Conservation (phyloP, 192 early-diverging fungal species). For the Coemansia sp. region DNA sequence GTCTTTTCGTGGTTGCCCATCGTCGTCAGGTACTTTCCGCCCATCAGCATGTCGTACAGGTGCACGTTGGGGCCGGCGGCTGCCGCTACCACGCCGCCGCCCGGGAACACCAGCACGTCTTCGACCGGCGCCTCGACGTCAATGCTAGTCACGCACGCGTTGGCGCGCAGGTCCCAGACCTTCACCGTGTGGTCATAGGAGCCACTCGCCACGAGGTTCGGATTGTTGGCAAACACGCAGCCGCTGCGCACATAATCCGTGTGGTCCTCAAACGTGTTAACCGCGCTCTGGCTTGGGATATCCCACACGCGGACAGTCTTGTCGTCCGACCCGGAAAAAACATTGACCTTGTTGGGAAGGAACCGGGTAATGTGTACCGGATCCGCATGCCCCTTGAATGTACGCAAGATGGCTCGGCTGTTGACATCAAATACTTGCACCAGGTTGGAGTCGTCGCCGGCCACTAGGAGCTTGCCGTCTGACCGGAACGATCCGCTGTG, state of each 20-base stretch:
- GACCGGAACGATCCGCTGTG: conserved; percentile 72
- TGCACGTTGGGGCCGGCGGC: conserved; percentile 72
- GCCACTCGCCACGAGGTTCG: conserved; percentile 75
- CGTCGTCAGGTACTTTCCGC: conserved; percentile 68
- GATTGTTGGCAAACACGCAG: conserved; percentile 67
- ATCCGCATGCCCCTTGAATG: conserved; percentile 58
- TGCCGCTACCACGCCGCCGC: conserved; percentile 68
- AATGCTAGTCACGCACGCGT: conserved; percentile 70
- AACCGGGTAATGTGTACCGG: conserved; percentile 83
- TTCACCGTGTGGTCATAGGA: conserved; percentile 95
- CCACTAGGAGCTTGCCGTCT: conserved; percentile 89
- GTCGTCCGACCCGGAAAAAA: conserved; percentile 89
- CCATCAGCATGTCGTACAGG: conserved; percentile 83
- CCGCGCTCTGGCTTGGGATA: conserved; percentile 70
- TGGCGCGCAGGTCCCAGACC: conserved; percentile 85
- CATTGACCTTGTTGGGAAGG: conserved; percentile 69
- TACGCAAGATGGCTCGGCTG: conserved; percentile 65
- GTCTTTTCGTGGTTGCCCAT: conserved; percentile 95
- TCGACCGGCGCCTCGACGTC: conserved; percentile 87
- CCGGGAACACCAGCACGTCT: conserved; percentile 75
- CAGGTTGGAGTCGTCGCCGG: conserved; percentile 84
- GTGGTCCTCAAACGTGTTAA: conserved; percentile 74
- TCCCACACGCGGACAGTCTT: conserved; percentile 92
- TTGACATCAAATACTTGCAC: conserved; percentile 76
- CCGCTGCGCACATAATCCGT: conserved; percentile 87